Evolutionary conservation across 2,329 filamentous ascomycete genomes (phyloP), one percentile per base, ranked within the genome.

Genomic region (Nemania sp.): DNA sequence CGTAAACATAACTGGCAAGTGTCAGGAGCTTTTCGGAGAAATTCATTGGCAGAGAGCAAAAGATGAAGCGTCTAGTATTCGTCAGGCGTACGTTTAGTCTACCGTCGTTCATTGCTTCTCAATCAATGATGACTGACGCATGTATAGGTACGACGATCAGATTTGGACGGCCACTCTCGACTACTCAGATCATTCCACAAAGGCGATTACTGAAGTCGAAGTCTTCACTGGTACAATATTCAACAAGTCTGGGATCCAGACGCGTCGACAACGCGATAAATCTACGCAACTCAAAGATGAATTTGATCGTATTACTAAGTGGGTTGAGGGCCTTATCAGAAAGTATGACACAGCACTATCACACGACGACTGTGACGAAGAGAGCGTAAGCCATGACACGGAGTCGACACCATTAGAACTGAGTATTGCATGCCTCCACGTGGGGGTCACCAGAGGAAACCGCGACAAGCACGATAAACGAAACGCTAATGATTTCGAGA

Each of bases 141-240:
- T 22, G 24, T 26, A 44, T 23, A 78, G 77, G 8, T 82, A 82
- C 59, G 77, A 82, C 12, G 71, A 75, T 7, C 63, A 68, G 0
- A 68, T 82, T 1, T 54, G 55, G 9, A 68, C 66, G 7, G 68
- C 70, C n/a, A 79, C 76, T 69, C 66, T 68, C 50, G 68, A 75
- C 2, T 78, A 61, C 40, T 73, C 79, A 0, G 75, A 80, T 5
- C 77, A 79, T 37, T 72, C 78, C 0, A 70, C 71, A 6, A 65
- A 66, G 15, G 68, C 69, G 0, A 68, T 83, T 6, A 73, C 68
- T 0, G 81, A 83, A 61, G 67, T 80, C 0, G 81, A 83, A 54
- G 78, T 80, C 0, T 82, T 82, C 48, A 80, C 79, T 20, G 81
- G 80, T 7, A 75, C 73, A n/a, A 76, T 83, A n/a, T 66, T 81